Base-by-base conservation (phyloP, 768 basidiomycete genomes). In the Russula sp. region DNA sequence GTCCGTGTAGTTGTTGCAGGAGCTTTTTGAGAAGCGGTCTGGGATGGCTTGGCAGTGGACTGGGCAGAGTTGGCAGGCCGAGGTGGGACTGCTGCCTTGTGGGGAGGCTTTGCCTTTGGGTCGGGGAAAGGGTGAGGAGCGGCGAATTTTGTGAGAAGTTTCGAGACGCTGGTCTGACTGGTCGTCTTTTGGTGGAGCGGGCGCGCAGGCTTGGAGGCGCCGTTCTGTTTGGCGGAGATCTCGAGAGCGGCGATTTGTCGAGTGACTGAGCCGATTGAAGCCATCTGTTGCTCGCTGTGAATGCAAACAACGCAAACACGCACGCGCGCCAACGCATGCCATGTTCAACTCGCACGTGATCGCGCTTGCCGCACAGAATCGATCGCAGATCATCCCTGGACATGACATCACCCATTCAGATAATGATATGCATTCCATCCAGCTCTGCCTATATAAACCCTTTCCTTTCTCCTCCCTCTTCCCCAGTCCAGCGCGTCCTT, bases 121-220 rank as follows among this genome's bases (percentile, higher is more conserved):
- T 74, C 74, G 13, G 69, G 66, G 34, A 67, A 77, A 10, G 82
- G 80, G 65, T 85, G 82, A 0, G 88, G 85, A 2, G 86, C 81
- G 10, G 85, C 86, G 66, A 80, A 90, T 74, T 90, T 91, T 1
- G 84, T 83, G 60, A 88, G 78, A 11, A 90, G 78, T 70, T 89
- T 90, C 13, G 85, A 76, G 29, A 89, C 84, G 66, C 80, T 83
- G 3, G 77, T 70, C 68, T 86, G 83, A 67, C 79, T 80, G 22
- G 83, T 72, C 32, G 83, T 81, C 68, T 87, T 88, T 66, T 73
- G 70, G 64, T 66, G 78, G 56, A 66, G 77, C 74, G 58, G 68
- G 35, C 63, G 74, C 65, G 63, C 47, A 46, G 70, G 4, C 73
- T 75, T 51, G 70, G 67, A 34, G 69, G 69, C 57, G 70, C 70